Evolutionary conservation across 768 basidiomycete genomes (phyloP).

Genomic region (Tulasnella sp.): DNA sequence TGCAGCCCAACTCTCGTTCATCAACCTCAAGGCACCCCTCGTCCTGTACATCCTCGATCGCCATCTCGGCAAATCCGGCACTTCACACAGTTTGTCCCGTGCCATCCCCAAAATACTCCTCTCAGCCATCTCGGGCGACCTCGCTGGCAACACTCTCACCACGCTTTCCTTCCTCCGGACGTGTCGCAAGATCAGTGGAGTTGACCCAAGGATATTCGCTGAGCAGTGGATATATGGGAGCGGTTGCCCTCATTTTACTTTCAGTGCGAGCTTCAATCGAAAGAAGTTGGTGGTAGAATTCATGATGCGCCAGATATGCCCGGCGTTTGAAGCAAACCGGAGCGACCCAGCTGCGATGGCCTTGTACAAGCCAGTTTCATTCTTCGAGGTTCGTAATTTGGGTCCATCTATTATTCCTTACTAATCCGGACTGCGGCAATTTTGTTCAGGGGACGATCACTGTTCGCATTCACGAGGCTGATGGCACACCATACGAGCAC

Average conservation of each 20-base stretch:
- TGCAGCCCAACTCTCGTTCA: slow-evolving; percentile 65
- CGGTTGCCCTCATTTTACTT: slow-evolving; percentile 86
- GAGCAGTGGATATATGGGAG: slow-evolving; percentile 99
- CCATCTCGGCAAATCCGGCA: slow-evolving; percentile 88
- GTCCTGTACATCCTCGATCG: slow-evolving; percentile 94
- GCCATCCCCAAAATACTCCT: slow-evolving; percentile 93
- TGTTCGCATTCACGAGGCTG: slow-evolving; percentile 96
- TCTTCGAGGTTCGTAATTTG: slow-evolving; percentile 65
- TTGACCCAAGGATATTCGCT: slow-evolving; percentile 84
- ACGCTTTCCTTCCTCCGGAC: slow-evolving; percentile 86
- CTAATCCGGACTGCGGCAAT: not conserved
- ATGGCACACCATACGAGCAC: slow-evolving; percentile 98
- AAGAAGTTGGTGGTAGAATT: slow-evolving; percentile 99
- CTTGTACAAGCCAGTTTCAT: slow-evolving; percentile 70
- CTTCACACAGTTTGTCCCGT: slow-evolving; percentile 86
- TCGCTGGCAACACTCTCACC: slow-evolving; percentile 74
- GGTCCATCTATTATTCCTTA: not conserved
- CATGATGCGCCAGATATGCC: slow-evolving; percentile 81
- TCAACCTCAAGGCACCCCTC: slow-evolving; percentile 93
- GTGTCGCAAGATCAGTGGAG: slow-evolving; percentile 88
- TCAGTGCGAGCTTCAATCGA: slow-evolving; percentile 87
- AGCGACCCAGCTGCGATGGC: slow-evolving; percentile 60
- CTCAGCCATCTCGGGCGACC: slow-evolving; percentile 85
- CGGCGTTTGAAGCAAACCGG: slow-evolving; percentile 60
- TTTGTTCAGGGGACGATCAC: slow-evolving; percentile 82